phyloP scores from a whole-genome alignment of 768 basidiomycete species.

The Trametes villosa region DNA sequence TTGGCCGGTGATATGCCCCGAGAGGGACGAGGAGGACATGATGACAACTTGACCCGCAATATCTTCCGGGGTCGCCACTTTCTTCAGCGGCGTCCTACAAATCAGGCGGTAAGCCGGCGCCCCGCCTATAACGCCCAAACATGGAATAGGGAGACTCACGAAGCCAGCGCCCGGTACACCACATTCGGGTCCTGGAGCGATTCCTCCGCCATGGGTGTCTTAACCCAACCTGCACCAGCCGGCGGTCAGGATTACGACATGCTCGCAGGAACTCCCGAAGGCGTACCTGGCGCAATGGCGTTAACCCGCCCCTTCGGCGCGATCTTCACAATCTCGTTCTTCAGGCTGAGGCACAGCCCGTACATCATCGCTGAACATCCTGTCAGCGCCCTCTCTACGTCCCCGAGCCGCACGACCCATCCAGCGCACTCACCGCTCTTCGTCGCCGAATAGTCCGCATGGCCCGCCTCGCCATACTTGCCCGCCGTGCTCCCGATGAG shows the following conservation, averaged over 20 bases:
- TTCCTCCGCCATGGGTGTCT: constrained; percentile 64
- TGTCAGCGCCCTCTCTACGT: neutral
- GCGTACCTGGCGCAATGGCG: constrained; percentile 67
- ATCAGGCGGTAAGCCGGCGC: neutral
- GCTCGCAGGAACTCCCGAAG: neutral
- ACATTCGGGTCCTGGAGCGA: constrained; percentile 58
- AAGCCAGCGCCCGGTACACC: constrained; percentile 64
- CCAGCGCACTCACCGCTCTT: constrained; percentile 60
- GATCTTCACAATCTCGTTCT: constrained; percentile 82
- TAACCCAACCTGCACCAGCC: constrained; percentile 41
- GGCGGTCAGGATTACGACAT: neutral
- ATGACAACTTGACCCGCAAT: constrained; percentile 67
- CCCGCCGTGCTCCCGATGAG: constrained; percentile 75
- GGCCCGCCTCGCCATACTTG: constrained; percentile 70
- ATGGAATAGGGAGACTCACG: constrained; percentile 47
- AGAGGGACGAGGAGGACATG: constrained; percentile 61
- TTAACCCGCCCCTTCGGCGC: constrained; percentile 76
- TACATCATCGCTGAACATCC: constrained; percentile 66
- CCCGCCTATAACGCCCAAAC: neutral
- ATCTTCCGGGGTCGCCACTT: constrained; percentile 64
- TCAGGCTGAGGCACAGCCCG: constrained; percentile 66
- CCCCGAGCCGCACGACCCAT: neutral
- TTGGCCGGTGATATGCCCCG: constrained; percentile 74
- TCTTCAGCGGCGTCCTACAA: constrained; percentile 68
- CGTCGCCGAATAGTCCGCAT: constrained; percentile 67